Percentiles rank a stretch among this genome's conserved stretches.
Conservation (phyloP, 805 yeast genomes). For the Sugiyamaella chiloensis region DNA sequence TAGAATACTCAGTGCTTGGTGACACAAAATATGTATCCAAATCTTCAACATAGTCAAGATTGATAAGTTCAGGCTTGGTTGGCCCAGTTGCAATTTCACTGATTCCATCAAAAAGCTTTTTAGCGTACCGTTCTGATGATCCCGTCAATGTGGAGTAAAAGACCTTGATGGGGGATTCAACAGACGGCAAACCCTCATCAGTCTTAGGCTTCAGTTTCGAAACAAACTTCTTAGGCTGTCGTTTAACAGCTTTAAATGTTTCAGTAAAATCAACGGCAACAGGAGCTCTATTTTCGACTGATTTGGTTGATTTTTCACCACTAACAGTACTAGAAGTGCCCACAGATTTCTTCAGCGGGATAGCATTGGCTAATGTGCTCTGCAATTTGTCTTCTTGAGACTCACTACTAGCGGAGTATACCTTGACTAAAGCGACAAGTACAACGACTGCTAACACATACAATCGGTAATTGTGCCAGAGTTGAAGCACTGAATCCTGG, state of each 20-base stretch:
- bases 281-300: constrained; percentile 16
- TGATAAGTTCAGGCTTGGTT: constrained; percentile 49
- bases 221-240: constrained; percentile 20
- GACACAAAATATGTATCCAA: constrained; percentile 76
- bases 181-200: constrained; percentile 1
- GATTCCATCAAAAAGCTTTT: constrained; percentile 39
- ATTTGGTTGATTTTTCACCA: background rate
- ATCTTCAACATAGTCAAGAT: constrained; percentile 80
- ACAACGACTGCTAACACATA: constrained; percentile 15
- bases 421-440: constrained; percentile 8
- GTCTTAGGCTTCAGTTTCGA: background rate
- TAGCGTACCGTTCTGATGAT: constrained; percentile 68
- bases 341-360: background rate
- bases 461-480: constrained; percentile 18
- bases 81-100: background rate
- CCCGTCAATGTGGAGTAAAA: constrained; percentile 89
- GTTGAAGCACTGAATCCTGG: constrained; percentile 4
- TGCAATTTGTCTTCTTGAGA: too few relatives aligned
- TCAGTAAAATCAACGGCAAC: constrained; percentile 27
- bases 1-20: constrained; percentile 43
- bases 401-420: too few relatives aligned
- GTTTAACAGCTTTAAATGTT: constrained; percentile 7
- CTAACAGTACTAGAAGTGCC: background rate
- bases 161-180: constrained; percentile 42
- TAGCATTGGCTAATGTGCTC: too few relatives aligned